These are phyloP conservation scores for Hypoxylon sp. DNA, from an alignment of 2,329 filamentous ascomycete genomes.

Conservation along the genomic window DNA sequence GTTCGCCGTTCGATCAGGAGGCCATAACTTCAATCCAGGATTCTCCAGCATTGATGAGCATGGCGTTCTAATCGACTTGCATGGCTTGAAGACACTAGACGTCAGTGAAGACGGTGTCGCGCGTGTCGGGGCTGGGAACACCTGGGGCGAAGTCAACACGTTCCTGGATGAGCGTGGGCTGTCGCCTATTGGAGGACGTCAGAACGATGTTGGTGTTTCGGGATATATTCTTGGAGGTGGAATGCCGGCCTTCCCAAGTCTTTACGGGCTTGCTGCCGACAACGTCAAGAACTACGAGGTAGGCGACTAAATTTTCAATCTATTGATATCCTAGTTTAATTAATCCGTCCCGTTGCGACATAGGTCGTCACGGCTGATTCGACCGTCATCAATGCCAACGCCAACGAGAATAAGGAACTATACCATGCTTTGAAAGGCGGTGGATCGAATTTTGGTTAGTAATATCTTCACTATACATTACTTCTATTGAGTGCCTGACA, in stretches of 20 bases:
- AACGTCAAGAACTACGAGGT: slow-evolving; percentile 30
- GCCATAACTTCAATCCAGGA: slow-evolving; percentile 22
- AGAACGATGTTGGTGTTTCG: slow-evolving; percentile 26
- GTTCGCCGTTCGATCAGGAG: background rate
- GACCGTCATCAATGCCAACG: slow-evolving; percentile 31
- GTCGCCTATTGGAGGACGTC: slow-evolving; percentile 27
- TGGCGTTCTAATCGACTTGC: slow-evolving; percentile 34
- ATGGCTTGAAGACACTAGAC: slow-evolving; percentile 9
- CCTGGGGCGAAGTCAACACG: slow-evolving; percentile 26
- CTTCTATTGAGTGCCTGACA: background rate
- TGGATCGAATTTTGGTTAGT: slow-evolving; percentile 31
- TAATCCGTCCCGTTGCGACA: too few relatives aligned
- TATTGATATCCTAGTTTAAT: too few relatives aligned
- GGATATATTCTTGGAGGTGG: slow-evolving; percentile 34
- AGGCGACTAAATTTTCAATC: too few relatives aligned
- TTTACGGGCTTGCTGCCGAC: slow-evolving; percentile 31
- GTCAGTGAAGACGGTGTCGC: slow-evolving; percentile 6
- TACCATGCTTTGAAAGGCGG: slow-evolving; percentile 34
- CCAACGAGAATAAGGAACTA: slow-evolving; percentile 17
- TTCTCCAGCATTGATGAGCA: slow-evolving; percentile 28
- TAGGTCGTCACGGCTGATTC: slow-evolving; percentile 31
- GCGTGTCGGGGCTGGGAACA: slow-evolving; percentile 19
- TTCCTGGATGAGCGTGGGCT: slow-evolving; percentile 27
- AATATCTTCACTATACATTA: background rate
- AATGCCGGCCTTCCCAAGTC: slow-evolving; percentile 27